Percentiles rank a stretch among this genome's conserved stretches.
phyloP scores from a whole-genome alignment of 2,329 filamentous ascomycete genomes.

The Shiraia sp. region DNA sequence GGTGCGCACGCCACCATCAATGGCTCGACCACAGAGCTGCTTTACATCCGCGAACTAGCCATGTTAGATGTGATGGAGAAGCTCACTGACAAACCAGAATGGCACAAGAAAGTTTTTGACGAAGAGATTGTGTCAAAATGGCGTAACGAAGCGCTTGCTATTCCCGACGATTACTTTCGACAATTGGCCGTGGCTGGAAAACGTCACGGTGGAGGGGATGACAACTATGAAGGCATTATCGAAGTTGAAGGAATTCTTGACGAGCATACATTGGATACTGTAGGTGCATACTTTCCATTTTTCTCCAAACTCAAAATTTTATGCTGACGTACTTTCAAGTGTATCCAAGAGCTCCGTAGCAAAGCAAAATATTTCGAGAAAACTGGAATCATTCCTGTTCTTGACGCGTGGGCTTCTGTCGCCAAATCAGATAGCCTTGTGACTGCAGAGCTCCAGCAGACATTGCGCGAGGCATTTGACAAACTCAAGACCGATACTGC shows the following conservation, averaged over 20 bases:
- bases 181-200: conserved; percentile 12
- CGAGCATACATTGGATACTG: conserved; percentile 14
- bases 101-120: conserved; percentile 48
- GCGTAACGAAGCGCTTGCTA: conserved; percentile 25
- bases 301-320: background rate
- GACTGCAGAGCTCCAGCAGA: conserved; percentile 41
- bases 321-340: conserved; percentile 9
- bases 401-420: conserved; percentile 52
- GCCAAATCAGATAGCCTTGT: conserved; percentile 60
- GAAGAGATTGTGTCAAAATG: conserved; percentile 30
- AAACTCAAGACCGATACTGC: conserved; percentile 53
- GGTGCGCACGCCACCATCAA: conserved; percentile 17
- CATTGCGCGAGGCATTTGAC: conserved; percentile 51
- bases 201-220: conserved; percentile 4
- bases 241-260: conserved; percentile 15
- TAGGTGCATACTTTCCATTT: conserved; percentile 7
- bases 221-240: background rate
- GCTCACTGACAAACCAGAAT: conserved; percentile 47
- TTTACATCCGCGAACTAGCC: conserved; percentile 43
- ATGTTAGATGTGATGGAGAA: conserved; percentile 48
- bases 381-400: conserved; percentile 48
- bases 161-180: conserved; percentile 17
- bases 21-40: conserved; percentile 7
- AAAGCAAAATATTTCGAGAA: conserved; percentile 54
- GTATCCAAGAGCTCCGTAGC: conserved; percentile 51